Evolutionary conservation across 257 asterid species (phyloP).

Genomic region (Orobanche coerulescens): DNA sequence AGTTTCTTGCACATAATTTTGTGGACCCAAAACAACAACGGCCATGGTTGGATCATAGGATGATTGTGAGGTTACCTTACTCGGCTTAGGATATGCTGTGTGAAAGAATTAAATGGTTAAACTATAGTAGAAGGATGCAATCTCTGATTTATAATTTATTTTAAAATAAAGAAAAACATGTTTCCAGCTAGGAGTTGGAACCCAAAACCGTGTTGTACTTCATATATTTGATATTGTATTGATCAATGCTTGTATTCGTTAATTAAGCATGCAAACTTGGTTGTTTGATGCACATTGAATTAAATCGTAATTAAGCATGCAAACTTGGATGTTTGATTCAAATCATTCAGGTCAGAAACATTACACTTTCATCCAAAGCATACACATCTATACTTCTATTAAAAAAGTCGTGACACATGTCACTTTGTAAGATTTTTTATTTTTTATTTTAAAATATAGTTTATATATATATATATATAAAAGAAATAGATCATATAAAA

Average conservation of each 20-base stretch:
- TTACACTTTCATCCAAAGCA: too few species aligned
- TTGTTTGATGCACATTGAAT: too few species aligned
- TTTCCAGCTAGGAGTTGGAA: background rate
- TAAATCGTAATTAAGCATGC: too few species aligned
- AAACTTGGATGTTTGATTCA: too few species aligned
- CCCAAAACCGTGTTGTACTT: background rate
- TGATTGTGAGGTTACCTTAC: constrained; percentile 66
- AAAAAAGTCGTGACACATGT: too few species aligned
- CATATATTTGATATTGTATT: background rate
- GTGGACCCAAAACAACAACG: constrained; percentile 66
- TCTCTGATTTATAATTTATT: background rate
- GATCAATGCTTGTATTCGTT: background rate
- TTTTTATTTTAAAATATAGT: too few species aligned
- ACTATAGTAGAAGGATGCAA: background rate
- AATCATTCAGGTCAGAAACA: too few species aligned
- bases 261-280: too few species aligned
- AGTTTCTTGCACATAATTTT: constrained; percentile 58
- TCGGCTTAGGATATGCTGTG: constrained; percentile 36
- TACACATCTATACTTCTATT: too few species aligned
- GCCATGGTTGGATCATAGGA: constrained; percentile 73
- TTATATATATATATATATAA: too few species aligned
- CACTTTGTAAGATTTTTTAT: too few species aligned
- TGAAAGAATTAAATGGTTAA: background rate
- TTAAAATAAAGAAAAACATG: background rate
- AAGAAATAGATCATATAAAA: too few species aligned